Evolutionary conservation across 176 grass and related monocot genomes (phyloP).

Genomic region (Urochloa ruziziensis): DNA sequence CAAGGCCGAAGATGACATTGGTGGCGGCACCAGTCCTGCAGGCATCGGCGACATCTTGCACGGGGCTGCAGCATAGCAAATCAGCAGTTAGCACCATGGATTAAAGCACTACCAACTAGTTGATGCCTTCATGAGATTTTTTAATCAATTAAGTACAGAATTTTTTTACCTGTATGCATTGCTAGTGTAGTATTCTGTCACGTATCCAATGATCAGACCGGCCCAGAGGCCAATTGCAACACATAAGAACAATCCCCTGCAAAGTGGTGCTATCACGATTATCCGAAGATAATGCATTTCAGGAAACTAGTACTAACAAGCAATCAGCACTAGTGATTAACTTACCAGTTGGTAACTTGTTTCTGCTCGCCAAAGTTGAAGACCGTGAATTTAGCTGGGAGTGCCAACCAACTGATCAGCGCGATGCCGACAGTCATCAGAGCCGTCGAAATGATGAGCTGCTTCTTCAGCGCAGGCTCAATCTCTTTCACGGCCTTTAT

Average conservation of each 20-base stretch:
- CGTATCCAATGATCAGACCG: slow-evolving; percentile 55
- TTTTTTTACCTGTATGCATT: slow-evolving; percentile 48
- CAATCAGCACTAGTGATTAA: not conserved
- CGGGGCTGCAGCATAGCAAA: slow-evolving; percentile 27
- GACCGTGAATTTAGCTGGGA: slow-evolving; percentile 51
- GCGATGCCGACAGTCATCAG: slow-evolving; percentile 54
- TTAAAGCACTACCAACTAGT: no score
- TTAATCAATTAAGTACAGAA: not conserved
- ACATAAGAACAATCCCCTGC: slow-evolving; percentile 52
- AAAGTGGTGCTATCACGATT: not conserved
- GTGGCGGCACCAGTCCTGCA: slow-evolving; percentile 51
- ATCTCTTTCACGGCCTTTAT: slow-evolving; percentile 49
- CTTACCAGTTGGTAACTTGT: slow-evolving; percentile 43
- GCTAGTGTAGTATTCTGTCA: slow-evolving; percentile 61
- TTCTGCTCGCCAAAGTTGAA: slow-evolving; percentile 57
- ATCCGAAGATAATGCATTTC: not conserved
- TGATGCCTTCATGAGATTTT: not conserved
- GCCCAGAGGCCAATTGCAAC: slow-evolving; percentile 60
- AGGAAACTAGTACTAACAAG: not conserved
- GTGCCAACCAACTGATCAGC: slow-evolving; percentile 41
- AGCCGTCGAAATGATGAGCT: slow-evolving; percentile 40
- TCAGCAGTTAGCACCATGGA: not conserved
- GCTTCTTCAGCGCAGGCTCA: slow-evolving; percentile 48
- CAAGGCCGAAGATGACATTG: slow-evolving; percentile 54
- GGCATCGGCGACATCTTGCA: slow-evolving; percentile 54